phyloP scores from a whole-genome alignment of 2,329 filamentous ascomycete genomes.

The Reticulascus tulasneorum region DNA sequence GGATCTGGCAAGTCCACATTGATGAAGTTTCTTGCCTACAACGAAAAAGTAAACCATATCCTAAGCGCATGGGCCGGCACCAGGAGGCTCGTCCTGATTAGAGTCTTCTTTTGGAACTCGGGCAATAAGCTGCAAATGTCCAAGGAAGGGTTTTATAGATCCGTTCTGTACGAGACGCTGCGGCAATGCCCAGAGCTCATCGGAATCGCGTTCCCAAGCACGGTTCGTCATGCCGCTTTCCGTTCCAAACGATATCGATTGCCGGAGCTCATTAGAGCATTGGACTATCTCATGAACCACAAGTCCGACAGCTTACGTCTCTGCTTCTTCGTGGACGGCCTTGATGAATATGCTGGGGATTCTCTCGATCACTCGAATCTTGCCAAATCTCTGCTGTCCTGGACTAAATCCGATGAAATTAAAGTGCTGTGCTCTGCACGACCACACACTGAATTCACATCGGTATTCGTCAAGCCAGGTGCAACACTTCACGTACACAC shows the following conservation, averaged over 20 bases:
- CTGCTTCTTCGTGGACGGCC: slow-evolving; percentile 7
- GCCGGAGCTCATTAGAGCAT: not conserved
- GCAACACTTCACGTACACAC: not conserved
- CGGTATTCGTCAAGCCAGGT: not conserved
- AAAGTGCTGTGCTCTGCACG: slow-evolving; percentile 4
- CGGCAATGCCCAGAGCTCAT: slow-evolving; percentile 14
- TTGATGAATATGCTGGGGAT: slow-evolving; percentile 7
- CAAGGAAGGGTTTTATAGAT: slow-evolving; percentile 14
- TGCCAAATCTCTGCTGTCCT: not conserved
- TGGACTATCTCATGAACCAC: no score
- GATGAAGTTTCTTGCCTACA: slow-evolving; percentile 1
- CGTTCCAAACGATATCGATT: not conserved
- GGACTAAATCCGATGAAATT: not conserved
- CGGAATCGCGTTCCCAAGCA: slow-evolving; percentile 8
- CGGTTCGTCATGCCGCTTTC: no score
- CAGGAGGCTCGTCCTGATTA: slow-evolving; percentile 4
- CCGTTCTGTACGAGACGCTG: slow-evolving; percentile 15
- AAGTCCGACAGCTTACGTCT: no score
- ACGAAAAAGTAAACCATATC: not conserved
- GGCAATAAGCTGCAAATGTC: slow-evolving; percentile 13
- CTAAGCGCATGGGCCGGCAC: not conserved
- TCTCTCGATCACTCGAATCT: slow-evolving; percentile 1
- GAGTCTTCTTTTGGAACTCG: slow-evolving; percentile 14
- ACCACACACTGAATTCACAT: not conserved
- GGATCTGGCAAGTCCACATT: slow-evolving; percentile 13